Conservation (phyloP, 306 rosid genomes). For the Fragaria vesca region DNA sequence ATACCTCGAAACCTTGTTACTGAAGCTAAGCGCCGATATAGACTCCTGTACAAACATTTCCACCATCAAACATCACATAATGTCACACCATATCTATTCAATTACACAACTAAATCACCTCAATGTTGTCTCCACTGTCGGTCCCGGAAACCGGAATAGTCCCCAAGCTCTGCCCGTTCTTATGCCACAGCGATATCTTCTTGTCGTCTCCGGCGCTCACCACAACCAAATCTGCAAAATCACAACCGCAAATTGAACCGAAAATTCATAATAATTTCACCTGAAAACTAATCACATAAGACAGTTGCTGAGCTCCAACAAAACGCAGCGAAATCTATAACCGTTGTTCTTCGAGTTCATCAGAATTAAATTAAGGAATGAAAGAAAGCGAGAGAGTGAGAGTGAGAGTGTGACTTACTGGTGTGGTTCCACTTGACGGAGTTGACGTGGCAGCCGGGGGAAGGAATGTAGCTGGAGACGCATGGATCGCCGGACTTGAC, state of each 20-base stretch:
- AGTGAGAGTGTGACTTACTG: slow-evolving; percentile 47
- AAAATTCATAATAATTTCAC: background rate
- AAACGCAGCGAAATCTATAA: background rate
- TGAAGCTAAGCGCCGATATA: slow-evolving; percentile 76
- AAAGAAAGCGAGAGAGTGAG: background rate
- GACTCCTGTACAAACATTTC: slow-evolving; percentile 57
- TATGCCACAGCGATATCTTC: slow-evolving; percentile 87
- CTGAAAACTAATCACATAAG: background rate
- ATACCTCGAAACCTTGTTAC: slow-evolving; percentile 95
- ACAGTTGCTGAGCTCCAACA: background rate
- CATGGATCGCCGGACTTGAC: slow-evolving; percentile 87
- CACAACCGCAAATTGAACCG: slow-evolving; percentile 6
- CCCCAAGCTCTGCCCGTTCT: slow-evolving; percentile 93
- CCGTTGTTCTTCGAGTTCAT: background rate
- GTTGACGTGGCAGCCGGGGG: slow-evolving; percentile 76
- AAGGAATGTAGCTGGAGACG: slow-evolving; percentile 77
- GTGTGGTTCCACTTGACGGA: slow-evolving; percentile 98
- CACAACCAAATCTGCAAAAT: slow-evolving; percentile 78
- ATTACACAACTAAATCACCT: slow-evolving; percentile 39
- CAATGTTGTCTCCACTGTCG: slow-evolving; percentile 79
- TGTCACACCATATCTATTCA: slow-evolving; percentile 7
- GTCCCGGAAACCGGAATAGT: slow-evolving; percentile 82
- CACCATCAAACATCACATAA: background rate
- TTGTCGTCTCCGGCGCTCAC: slow-evolving; percentile 98
- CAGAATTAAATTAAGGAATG: background rate